Evolutionary conservation across 306 rosid species (phyloP).

Genomic region (Prunus davidiana): DNA sequence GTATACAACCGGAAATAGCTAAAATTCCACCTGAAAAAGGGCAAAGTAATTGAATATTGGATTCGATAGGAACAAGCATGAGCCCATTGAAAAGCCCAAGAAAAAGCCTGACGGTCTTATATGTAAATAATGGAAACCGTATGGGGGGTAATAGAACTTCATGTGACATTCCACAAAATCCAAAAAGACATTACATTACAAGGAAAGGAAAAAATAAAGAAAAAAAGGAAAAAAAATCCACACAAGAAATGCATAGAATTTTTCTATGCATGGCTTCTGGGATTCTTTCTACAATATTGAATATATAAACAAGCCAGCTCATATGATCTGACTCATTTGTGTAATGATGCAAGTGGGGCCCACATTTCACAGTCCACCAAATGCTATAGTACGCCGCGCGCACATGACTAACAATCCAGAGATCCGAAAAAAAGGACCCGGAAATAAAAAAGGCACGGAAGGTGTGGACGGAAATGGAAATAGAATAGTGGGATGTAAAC

Average conservation of each 20-base stretch:
- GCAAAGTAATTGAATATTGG: too few species aligned
- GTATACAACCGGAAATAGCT: too few species aligned
- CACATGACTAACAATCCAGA: background rate
- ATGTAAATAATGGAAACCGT: too few species aligned
- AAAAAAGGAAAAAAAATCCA: background rate
- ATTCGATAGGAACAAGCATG: too few species aligned
- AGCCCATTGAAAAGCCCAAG: too few species aligned
- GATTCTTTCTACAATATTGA: background rate
- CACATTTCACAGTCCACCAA: background rate
- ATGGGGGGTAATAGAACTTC: too few species aligned
- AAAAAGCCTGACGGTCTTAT: too few species aligned
- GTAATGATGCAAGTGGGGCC: background rate
- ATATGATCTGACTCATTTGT: background rate
- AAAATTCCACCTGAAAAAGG: too few species aligned
- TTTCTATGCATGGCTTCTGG: background rate
- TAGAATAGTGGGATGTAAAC: background rate
- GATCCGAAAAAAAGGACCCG: background rate
- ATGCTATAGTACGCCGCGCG: background rate
- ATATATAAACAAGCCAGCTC: background rate
- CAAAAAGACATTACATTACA: too few species aligned
- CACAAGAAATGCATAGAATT: too few species aligned
- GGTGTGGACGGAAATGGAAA: background rate
- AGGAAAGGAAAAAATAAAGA: too few species aligned
- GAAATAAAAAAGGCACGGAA: background rate
- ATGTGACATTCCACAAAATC: too few species aligned